Evolutionary conservation across 768 basidiomycete species (phyloP).

Genomic region (Naematelia encephala): DNA sequence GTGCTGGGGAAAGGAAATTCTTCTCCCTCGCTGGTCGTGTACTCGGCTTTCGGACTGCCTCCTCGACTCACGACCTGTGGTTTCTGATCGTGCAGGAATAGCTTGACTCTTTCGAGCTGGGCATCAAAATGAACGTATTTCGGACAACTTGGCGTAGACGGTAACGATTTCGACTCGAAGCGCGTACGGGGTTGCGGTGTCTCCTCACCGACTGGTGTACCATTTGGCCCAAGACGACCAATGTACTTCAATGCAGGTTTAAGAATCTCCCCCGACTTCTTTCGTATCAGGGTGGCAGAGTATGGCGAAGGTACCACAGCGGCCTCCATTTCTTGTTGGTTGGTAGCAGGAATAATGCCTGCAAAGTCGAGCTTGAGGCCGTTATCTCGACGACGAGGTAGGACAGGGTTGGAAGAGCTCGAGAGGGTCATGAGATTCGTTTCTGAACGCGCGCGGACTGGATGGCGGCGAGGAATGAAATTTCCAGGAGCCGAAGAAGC

Average conservation of each 20-base stretch:
- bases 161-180: conserved; percentile 62
- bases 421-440: conserved; percentile 14
- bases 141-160: conserved; percentile 67
- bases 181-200: conserved; percentile 18
- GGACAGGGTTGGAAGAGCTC: conserved; percentile 4
- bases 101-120: conserved; percentile 87
- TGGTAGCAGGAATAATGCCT: conserved; percentile 31
- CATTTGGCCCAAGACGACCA: conserved; percentile 58
- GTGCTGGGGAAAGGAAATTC: conserved; percentile 52
- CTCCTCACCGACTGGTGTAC: conserved; percentile 29
- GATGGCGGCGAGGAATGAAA: conserved; percentile 9
- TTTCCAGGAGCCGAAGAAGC: conserved; percentile 2
- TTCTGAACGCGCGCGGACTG: conserved; percentile 17
- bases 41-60: conserved; percentile 71
- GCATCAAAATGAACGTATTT: conserved; percentile 92
- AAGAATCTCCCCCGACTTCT: conserved; percentile 91
- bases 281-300: conserved; percentile 60
- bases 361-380: conserved; percentile 49
- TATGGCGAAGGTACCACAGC: conserved; percentile 45
- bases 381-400: conserved; percentile 34
- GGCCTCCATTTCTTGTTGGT: conserved; percentile 17
- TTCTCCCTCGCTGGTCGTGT: conserved; percentile 55
- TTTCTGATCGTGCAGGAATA: conserved; percentile 92
- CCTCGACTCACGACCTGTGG: conserved; percentile 88
- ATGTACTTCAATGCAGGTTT: conserved; percentile 79